Percentiles rank a stretch among this genome's conserved stretches.
Evolutionary conservation across 2,329 filamentous ascomycete genomes (phyloP).

Genomic region (Mycogone perniciosa): DNA sequence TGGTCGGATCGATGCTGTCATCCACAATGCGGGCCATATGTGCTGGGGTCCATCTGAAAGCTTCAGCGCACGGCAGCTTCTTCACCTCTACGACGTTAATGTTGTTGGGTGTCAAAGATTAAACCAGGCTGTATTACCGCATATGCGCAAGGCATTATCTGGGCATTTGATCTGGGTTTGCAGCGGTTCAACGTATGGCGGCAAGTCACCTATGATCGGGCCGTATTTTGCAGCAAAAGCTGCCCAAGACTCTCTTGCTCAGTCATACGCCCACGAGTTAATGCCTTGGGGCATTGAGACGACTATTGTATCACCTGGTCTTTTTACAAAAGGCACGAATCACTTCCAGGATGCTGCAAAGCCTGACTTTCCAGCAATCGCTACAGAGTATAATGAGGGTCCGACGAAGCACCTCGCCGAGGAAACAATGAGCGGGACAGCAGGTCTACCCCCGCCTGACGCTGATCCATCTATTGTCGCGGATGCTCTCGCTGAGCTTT

Average conservation of each 20-base stretch:
- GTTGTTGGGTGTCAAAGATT: conserved; percentile 5
- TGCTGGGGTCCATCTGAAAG: conserved; percentile 4
- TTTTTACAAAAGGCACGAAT: conserved; percentile 2
- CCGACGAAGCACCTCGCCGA: conserved; percentile 3
- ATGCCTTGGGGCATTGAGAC: conserved; percentile 5
- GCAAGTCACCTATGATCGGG: conserved; percentile 5
- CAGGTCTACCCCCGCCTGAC: not conserved
- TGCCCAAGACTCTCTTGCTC: conserved; percentile 1
- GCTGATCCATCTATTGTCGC: conserved; percentile 5
- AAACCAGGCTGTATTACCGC: not conserved
- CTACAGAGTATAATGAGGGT: not conserved
- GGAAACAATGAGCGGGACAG: not conserved
- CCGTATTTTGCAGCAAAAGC: conserved; percentile 7
- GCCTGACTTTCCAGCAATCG: not conserved
- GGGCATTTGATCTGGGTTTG: conserved; percentile 6
- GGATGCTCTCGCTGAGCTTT: not conserved
- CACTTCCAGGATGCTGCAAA: conserved; percentile 4
- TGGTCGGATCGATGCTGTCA: conserved; percentile 4
- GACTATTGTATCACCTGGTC: not conserved
- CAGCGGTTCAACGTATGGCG: conserved; percentile 4
- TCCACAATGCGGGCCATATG: conserved; percentile 7
- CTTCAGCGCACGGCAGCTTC: conserved; percentile 5
- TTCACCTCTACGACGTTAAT: conserved; percentile 1
- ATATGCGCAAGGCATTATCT: conserved; percentile 3
- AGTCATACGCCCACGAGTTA: conserved; percentile 1